Evolutionary conservation across 1,284 basidiomycete species (phyloP).

Genomic region (Puccinia coronata): DNA sequence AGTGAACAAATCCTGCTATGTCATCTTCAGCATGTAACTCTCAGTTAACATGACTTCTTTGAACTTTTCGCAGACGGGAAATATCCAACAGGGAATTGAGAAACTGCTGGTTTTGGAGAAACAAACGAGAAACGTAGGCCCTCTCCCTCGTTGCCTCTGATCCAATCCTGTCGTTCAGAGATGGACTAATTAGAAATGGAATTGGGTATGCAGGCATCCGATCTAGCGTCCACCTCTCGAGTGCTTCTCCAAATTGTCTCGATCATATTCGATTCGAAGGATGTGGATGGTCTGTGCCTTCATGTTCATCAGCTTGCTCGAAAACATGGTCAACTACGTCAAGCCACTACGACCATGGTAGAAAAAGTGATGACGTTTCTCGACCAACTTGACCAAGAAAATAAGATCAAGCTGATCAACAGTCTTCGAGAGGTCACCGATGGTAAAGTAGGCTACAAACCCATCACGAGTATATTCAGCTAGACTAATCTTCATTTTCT

Average conservation of each 20-base stretch:
- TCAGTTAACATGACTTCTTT: conserved; percentile 43
- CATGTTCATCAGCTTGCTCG: conserved; percentile 77
- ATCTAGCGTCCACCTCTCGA: conserved; percentile 83
- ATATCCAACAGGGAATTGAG: conserved; percentile 81
- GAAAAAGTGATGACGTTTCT: conserved; percentile 80
- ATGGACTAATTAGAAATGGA: background rate
- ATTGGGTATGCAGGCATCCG: conserved; percentile 71
- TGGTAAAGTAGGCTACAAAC: conserved; percentile 72
- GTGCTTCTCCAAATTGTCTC: conserved; percentile 74
- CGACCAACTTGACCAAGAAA: conserved; percentile 68
- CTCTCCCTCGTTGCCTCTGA: background rate
- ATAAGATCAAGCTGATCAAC: conserved; percentile 75
- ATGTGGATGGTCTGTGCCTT: conserved; percentile 72
- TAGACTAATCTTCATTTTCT: background rate
- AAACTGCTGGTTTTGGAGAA: conserved; percentile 88
- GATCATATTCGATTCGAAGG: conserved; percentile 71
- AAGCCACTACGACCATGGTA: conserved; percentile 83
- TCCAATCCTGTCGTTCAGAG: background rate
- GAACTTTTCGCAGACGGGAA: conserved; percentile 64
- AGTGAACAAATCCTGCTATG: conserved; percentile 52
- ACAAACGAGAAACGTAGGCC: conserved; percentile 87
- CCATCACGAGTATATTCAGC: background rate
- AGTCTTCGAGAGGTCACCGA: conserved; percentile 89
- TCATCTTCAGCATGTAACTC: background rate
- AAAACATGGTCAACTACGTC: conserved; percentile 97